Conservation (phyloP, 2,329 filamentous ascomycete genomes). For the Onygenales sp. region DNA sequence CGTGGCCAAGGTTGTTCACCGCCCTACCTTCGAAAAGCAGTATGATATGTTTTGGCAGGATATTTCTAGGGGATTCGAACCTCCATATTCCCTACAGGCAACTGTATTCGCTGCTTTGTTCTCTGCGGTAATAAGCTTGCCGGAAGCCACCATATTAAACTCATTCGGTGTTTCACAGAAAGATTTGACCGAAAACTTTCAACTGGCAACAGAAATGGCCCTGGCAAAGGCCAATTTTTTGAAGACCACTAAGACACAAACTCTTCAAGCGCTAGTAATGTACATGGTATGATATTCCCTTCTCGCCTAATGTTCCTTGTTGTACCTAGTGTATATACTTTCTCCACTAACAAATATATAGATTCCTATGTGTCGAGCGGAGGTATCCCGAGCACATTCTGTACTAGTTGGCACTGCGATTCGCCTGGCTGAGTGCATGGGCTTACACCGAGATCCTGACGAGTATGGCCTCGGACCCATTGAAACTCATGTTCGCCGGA, state of each 20-base stretch:
- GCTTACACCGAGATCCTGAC: slow-evolving; percentile 61
- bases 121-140: slow-evolving; percentile 58
- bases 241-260: slow-evolving; percentile 62
- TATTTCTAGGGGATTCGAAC: slow-evolving; percentile 50
- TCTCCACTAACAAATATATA: slow-evolving; percentile 25
- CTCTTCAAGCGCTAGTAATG: slow-evolving; percentile 66
- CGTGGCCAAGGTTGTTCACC: slow-evolving; percentile 58
- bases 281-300: slow-evolving; percentile 50
- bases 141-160: slow-evolving; percentile 41
- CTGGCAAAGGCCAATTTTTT: slow-evolving; percentile 62
- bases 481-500: slow-evolving; percentile 60
- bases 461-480: slow-evolving; percentile 56
- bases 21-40: slow-evolving; percentile 55
- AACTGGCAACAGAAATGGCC: slow-evolving; percentile 57
- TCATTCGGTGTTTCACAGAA: slow-evolving; percentile 50
- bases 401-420: slow-evolving; percentile 63
- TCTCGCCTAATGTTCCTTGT: not conserved
- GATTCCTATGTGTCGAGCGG: slow-evolving; percentile 62
- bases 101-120: slow-evolving; percentile 62
- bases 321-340: not conserved
- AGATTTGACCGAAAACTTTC: slow-evolving; percentile 52
- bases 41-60: slow-evolving; percentile 59
- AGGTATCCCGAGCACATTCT: slow-evolving; percentile 65
- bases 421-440: slow-evolving; percentile 68
- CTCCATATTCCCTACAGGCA: slow-evolving; percentile 55